Conservation (phyloP, 768 basidiomycete species). For the Suillus spraguei region DNA sequence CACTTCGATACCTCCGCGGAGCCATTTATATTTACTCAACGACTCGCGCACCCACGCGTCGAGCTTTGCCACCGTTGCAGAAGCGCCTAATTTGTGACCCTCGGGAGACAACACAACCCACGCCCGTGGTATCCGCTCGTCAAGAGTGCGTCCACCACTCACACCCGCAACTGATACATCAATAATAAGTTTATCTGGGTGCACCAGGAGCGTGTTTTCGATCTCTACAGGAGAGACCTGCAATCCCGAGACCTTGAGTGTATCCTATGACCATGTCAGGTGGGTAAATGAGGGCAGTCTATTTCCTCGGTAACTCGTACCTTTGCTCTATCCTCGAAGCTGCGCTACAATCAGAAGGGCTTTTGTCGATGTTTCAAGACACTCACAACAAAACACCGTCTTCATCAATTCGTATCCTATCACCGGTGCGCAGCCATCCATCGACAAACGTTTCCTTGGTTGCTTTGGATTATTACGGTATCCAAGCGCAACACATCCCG, state of each 20-base stretch:
- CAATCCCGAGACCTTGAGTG: conserved; percentile 74
- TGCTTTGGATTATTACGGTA: conserved; percentile 76
- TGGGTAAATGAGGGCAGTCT: conserved; percentile 4
- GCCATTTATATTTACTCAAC: conserved; percentile 76
- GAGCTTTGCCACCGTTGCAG: conserved; percentile 45
- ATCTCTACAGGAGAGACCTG: conserved; percentile 85
- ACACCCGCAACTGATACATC: conserved; percentile 79
- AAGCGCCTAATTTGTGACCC: conserved; percentile 53
- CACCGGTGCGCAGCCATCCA: conserved; percentile 80
- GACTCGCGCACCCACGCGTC: conserved; percentile 63
- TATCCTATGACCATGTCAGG: conserved; percentile 50
- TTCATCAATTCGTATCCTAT: conserved; percentile 62
- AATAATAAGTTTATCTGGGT: conserved; percentile 60
- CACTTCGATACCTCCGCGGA: conserved; percentile 71
- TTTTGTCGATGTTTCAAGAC: not conserved
- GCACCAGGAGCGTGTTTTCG: conserved; percentile 61
- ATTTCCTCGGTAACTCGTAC: conserved; percentile 37
- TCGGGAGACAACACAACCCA: conserved; percentile 69
- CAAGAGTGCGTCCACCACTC: conserved; percentile 64
- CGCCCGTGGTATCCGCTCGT: conserved; percentile 77
- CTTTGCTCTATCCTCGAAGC: conserved; percentile 80
- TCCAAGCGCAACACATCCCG: conserved; percentile 59
- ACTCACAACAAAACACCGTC: conserved; percentile 69
- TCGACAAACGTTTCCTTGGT: conserved; percentile 64
- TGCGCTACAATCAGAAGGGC: conserved; percentile 25